Base-by-base conservation (phyloP, 2,329 filamentous ascomycete species). In the Ceratocystis albifundus region DNA sequence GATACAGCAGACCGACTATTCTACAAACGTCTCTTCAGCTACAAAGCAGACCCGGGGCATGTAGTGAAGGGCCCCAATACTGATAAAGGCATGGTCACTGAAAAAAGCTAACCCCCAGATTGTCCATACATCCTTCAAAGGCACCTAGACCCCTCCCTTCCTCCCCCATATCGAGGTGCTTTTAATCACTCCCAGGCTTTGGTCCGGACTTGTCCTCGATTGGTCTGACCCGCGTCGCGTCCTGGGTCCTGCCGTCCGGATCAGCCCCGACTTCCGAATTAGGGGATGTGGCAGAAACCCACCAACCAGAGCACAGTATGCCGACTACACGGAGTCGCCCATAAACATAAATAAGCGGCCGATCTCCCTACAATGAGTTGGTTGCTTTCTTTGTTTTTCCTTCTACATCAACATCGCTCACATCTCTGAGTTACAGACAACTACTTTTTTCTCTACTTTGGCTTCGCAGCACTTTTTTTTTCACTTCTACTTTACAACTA, bases 401-500 rank as follows among this genome's bases (percentile, higher is more conserved):
- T 25, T 53, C 48, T 28, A 28, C 48, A 53, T 8, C 48, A 53
- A 25, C 48, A 25, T 53, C 20, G 48, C 48, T 53, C 48, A 53
- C 20, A 28, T 15, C 25, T 53, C 20, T 25, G 48, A 28, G 48
- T 25, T 25, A 41, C 48, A 53, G 48, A 2, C 12, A 1, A 1
- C 22, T 53, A 53, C 48, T 53, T 53, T 53, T 15, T 25, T 10
- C 2, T 12, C 28, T 5, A 15, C 48, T 53, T 53, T 25, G 25
- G 48, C 48, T 53, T 53, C 48, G 48, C 48, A 28, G 48, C 48
- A 53, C 48, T 25, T 53, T 53, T 53, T 53, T 36, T 36, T 41
- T n/a, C n/a, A n/a, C n/a, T n/a, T 12, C 12, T 41, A 5, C 30
- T 32, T 32, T 32, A 8, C 10, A 41, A 41, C 36, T 41, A 41